phyloP scores from a whole-genome alignment of 2,329 filamentous ascomycete species.

The Phialocephala sp. region DNA sequence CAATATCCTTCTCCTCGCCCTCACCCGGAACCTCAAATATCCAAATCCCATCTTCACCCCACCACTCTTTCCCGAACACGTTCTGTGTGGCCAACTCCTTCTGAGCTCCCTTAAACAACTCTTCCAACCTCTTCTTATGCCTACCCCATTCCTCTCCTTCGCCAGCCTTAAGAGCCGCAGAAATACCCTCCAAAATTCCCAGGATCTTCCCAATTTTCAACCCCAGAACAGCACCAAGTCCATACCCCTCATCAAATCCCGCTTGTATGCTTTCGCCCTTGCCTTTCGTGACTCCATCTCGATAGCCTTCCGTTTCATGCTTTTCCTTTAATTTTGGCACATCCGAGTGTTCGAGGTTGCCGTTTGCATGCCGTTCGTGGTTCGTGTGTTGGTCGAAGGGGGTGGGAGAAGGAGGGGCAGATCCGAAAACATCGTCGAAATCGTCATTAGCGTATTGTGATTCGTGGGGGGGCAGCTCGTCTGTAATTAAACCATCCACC shows the following conservation, averaged over 20 bases:
- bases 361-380: constrained; percentile 1
- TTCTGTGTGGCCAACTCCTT: constrained; percentile 64
- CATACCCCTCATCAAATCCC: constrained; percentile 91
- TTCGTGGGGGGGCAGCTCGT: constrained; percentile 3
- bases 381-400: not conserved
- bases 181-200: constrained; percentile 77
- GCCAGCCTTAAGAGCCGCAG: constrained; percentile 50
- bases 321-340: constrained; percentile 42
- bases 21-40: constrained; percentile 60
- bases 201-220: constrained; percentile 74
- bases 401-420: constrained; percentile 39
- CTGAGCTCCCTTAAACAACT: constrained; percentile 55
- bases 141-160: constrained; percentile 31
- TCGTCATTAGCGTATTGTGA: constrained; percentile 34
- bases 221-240: constrained; percentile 82
- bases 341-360: constrained; percentile 39
- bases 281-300: constrained; percentile 79
- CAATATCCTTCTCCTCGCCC: constrained; percentile 49
- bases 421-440: constrained; percentile 44
- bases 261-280: constrained; percentile 80
- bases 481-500: not conserved
- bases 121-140: constrained; percentile 37
- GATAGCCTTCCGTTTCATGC: constrained; percentile 77
- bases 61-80: constrained; percentile 71
- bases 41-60: constrained; percentile 74